Base-by-base conservation (phyloP, 2,329 filamentous ascomycete genomes). In the Rhynchosporium graminicola region DNA sequence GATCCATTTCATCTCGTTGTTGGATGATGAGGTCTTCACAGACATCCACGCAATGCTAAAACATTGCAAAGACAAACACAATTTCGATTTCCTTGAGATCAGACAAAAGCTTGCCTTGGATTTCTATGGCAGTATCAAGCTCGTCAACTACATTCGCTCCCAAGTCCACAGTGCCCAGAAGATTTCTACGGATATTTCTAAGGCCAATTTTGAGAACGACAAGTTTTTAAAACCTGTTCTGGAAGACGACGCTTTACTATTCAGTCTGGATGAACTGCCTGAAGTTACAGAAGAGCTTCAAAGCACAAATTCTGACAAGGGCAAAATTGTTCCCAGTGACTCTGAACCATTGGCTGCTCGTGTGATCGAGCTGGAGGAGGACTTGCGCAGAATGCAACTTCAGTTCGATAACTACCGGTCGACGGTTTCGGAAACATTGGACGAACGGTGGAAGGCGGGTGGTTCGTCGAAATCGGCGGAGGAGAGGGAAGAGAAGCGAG, bases 221-320 rank as follows among this genome's bases (percentile, higher is more conserved):
- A 82, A 83, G 67, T 96, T 87, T 72, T 80, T 99, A 63, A 89
- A 90, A 73, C 95, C 95, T 0, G 87, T 92, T 3, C 78, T 99
- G 7, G 88, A 95, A 63, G 92, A 97, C 68, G 95, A 99, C 74
- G 90, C 93, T 3, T 80, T 98, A 59, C 85, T 99, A 38, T 92
- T 96, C 73, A 90, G 85, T 61, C 80, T 99, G 26, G 94, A 96
- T 67, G 95, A 97, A 65, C 80, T 96, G 20, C 80, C 82, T 38
- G 80, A 83, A 36, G 70, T 76, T 36, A 71, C 70, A 43, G 67
- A 75, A 26, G 71, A 72, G 47, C 67, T 69, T 59, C 72, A 77
- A 57, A 73, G 74, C 48, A 57, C 62, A 50, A 70, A 60, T 15
- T 67, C 57, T 45, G 67, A 69, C 54, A 77, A 74, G 56, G 68